Evolutionary conservation across 208 protist species (phyloP).

Genomic region (Plasmodiophora brassicae): DNA sequence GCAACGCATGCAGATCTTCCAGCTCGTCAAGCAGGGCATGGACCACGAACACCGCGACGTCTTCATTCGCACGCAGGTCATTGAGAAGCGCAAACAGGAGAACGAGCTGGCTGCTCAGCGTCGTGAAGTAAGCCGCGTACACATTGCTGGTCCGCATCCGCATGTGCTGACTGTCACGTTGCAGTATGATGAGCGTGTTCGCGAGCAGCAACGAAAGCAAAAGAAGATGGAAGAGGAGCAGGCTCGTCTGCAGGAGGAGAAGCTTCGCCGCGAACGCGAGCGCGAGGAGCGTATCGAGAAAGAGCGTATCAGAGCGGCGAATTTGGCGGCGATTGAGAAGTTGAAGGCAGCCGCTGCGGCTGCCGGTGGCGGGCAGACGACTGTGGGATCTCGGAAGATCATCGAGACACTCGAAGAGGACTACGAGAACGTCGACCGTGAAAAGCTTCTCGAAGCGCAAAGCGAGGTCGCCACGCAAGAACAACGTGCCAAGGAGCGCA

Average conservation of each 20-base stretch:
- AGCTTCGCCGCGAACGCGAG: neutral
- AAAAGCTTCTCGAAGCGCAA: constrained; percentile 28
- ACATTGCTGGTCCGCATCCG: no score
- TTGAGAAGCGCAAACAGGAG: constrained; percentile 29
- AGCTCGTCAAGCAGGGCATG: constrained; percentile 4
- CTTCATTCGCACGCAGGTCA: constrained; percentile 15
- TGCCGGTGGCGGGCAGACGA: neutral
- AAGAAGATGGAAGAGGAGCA: constrained; percentile 23
- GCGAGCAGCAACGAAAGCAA: neutral
- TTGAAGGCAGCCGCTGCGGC: neutral
- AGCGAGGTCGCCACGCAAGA: neutral
- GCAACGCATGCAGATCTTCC: neutral
- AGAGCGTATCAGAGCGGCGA: neutral
- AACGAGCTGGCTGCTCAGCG: neutral
- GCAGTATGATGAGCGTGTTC: neutral
- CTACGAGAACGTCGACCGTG: constrained; percentile 26
- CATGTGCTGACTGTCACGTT: no score
- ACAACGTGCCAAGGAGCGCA: constrained; percentile 24
- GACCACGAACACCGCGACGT: constrained; percentile 7
- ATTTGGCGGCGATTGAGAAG: constrained; percentile 14
- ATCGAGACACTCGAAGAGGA: constrained; percentile 2
- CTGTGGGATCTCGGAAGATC: neutral
- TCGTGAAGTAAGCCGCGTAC: neutral
- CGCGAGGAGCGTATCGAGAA: constrained; percentile 7
- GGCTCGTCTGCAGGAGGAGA: neutral